phyloP scores from a whole-genome alignment of 2,329 filamentous ascomycete genomes.

The Pyrenochaeta sp. region DNA sequence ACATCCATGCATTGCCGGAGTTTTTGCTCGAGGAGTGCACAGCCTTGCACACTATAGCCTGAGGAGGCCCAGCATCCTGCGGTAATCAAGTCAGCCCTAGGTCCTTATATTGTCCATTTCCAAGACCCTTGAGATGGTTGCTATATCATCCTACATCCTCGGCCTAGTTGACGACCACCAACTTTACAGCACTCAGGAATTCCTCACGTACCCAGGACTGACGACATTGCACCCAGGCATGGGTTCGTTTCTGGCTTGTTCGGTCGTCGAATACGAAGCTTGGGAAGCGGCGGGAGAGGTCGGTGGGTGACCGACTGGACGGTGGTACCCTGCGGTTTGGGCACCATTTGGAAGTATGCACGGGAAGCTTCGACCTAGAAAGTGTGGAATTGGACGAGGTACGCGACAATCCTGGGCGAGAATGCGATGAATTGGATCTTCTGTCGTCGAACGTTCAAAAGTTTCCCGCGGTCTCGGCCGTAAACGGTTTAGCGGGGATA shows the following conservation, averaged over 20 bases:
- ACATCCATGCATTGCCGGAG: constrained; percentile 80
- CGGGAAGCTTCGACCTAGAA: background rate
- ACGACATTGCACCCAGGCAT: constrained; percentile 71
- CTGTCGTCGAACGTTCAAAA: constrained; percentile 15
- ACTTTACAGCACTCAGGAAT: no score
- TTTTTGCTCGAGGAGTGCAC: constrained; percentile 66
- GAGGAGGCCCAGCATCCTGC: constrained; percentile 85
- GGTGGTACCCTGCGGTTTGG: constrained; percentile 43
- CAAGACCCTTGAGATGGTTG: no score
- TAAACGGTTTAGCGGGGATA: constrained; percentile 14
- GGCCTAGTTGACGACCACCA: no score
- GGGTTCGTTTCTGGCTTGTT: constrained; percentile 69
- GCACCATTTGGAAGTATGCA: constrained; percentile 39
- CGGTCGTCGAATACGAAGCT: constrained; percentile 70
- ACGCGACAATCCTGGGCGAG: background rate
- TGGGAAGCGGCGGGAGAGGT: constrained; percentile 65
- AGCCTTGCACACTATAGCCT: constrained; percentile 70
- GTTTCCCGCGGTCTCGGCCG: constrained; percentile 17
- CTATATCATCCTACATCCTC: no score
- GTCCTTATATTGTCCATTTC: no score
- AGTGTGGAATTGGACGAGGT: background rate
- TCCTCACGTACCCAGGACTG: constrained; percentile 65
- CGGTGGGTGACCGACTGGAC: constrained; percentile 51
- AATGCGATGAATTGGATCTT: constrained; percentile 8
- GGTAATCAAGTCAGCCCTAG: constrained; percentile 22